Conservation (phyloP, 1,284 basidiomycete genomes). For the Cryptococcus sp. region DNA sequence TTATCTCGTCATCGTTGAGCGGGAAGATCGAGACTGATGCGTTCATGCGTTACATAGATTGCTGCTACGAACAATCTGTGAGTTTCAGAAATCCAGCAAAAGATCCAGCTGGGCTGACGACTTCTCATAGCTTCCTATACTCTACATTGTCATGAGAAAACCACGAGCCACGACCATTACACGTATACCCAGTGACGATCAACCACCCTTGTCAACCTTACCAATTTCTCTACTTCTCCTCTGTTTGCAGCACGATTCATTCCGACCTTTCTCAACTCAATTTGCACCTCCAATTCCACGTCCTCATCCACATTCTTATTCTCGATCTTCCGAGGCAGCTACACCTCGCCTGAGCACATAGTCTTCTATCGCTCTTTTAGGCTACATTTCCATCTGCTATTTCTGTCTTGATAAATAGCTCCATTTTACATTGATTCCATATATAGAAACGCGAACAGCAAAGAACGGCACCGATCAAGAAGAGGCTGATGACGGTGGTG, state of each 20-base stretch:
- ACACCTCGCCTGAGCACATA: background rate
- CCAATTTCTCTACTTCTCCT: too few relatives aligned
- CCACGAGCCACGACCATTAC: background rate
- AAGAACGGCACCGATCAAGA: too few relatives aligned
- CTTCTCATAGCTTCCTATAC: constrained; percentile 46
- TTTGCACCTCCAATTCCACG: background rate
- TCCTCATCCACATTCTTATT: constrained; percentile 1
- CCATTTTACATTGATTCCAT: too few relatives aligned
- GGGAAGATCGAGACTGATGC: constrained; percentile 10
- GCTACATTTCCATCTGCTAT: too few relatives aligned
- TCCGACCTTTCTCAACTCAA: background rate
- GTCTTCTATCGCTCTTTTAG: too few relatives aligned
- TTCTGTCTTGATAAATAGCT: too few relatives aligned
- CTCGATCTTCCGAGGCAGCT: background rate
- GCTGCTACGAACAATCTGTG: constrained; percentile 93
- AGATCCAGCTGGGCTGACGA: background rate
- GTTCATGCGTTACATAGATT: constrained; percentile 60
- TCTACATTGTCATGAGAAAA: constrained; percentile 48
- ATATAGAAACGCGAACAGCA: too few relatives aligned
- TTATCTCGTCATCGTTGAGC: constrained; percentile 2
- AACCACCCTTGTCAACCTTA: background rate
- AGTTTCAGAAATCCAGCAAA: constrained; percentile 24
- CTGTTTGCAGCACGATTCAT: too few relatives aligned
- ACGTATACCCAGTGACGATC: constrained; percentile 10
- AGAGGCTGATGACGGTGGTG: too few relatives aligned